Conservation (phyloP, 345 rosid genomes). For the Eucalyptus coolabah region DNA sequence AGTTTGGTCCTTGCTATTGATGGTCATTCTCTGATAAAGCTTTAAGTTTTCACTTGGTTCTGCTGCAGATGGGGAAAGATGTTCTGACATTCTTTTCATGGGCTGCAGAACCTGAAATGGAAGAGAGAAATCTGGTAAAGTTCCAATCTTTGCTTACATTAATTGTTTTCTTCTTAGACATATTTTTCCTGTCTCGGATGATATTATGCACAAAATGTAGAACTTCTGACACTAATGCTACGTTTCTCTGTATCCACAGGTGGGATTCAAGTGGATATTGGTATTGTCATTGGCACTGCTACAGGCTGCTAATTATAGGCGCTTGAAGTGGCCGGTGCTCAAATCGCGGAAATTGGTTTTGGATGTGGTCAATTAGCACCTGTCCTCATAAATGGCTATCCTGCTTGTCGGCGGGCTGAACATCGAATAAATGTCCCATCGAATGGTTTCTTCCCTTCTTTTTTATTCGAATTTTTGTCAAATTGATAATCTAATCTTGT, state of each 20-base stretch:
- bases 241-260: conserved; percentile 41
- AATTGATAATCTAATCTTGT: background rate
- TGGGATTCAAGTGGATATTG: conserved; percentile 99
- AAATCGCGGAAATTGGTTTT: conserved; percentile 84
- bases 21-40: background rate
- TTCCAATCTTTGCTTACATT: background rate
- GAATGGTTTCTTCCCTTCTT: background rate
- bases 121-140: conserved; percentile 90
- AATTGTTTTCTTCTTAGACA: background rate
- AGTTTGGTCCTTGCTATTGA: background rate
- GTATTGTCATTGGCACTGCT: conserved; percentile 82
- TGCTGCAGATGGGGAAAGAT: conserved; percentile 96
- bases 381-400: background rate
- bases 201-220: background rate
- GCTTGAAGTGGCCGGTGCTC: conserved; percentile 84
- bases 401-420: background rate
- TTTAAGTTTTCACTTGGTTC: background rate
- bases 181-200: background rate
- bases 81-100: conserved; percentile 80
- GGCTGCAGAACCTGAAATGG: conserved; percentile 99
- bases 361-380: conserved; percentile 73
- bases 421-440: background rate
- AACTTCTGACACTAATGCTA: background rate
- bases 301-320: conserved; percentile 86
- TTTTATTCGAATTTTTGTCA: background rate